Evolutionary conservation across 768 basidiomycete species (phyloP).

Genomic region (Leccinum broughii): DNA sequence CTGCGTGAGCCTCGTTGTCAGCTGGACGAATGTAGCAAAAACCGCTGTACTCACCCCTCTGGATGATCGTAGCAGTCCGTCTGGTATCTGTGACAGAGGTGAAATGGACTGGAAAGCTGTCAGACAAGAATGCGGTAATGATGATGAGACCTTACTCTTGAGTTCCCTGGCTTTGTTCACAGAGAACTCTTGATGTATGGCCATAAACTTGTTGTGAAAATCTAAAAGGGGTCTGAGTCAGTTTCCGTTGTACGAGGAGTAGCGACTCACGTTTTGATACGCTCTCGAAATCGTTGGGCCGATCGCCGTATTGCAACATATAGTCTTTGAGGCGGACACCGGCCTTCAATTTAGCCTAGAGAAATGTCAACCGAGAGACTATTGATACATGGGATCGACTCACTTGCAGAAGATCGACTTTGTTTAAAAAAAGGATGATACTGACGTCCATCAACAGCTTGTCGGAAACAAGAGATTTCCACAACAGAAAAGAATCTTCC

Average conservation of each 20-base stretch:
- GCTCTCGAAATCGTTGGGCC: conserved; percentile 76
- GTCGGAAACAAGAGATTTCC: conserved; percentile 73
- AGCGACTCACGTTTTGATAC: conserved; percentile 66
- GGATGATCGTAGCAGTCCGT: conserved; percentile 71
- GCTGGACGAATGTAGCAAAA: not conserved
- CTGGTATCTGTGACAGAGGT: conserved; percentile 83
- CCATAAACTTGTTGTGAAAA: conserved; percentile 71
- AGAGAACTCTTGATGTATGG: conserved; percentile 64
- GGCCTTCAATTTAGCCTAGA: conserved; percentile 69
- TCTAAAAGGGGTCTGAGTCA: conserved; percentile 42
- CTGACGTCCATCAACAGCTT: conserved; percentile 72
- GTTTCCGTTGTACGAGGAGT: not conserved
- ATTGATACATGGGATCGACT: conserved; percentile 6
- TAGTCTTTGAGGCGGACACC: conserved; percentile 72
- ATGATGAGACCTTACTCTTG: conserved; percentile 51
- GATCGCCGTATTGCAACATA: conserved; percentile 69
- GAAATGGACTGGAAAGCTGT: conserved; percentile 57
- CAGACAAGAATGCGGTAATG: conserved; percentile 1
- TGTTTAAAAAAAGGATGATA: conserved; percentile 81
- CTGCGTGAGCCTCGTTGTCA: conserved; percentile 34
- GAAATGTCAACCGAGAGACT: conserved; percentile 1
- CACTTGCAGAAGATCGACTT: conserved; percentile 75
- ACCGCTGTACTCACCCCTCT: conserved; percentile 52
- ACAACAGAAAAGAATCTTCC: conserved; percentile 76
- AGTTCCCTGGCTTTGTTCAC: conserved; percentile 73